phyloP scores from a whole-genome alignment of 2,329 filamentous ascomycete species.

The Ceratocystis colombiana region DNA sequence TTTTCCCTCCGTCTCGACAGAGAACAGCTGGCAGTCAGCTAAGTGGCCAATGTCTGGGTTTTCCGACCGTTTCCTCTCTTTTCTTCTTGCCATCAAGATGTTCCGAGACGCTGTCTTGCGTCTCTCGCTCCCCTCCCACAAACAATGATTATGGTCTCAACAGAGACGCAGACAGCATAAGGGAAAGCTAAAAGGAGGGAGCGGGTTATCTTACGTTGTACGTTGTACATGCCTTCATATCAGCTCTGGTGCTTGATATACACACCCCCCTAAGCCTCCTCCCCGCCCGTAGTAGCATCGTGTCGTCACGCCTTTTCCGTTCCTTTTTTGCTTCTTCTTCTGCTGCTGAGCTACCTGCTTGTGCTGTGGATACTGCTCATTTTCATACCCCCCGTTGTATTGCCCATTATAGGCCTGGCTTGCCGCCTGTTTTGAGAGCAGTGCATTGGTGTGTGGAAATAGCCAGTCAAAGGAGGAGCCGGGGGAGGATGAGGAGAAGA shows the following conservation, averaged over 20 bases:
- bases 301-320: too few relatives aligned
- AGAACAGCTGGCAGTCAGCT: background rate
- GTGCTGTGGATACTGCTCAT: too few relatives aligned
- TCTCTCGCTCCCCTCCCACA: background rate
- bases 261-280: too few relatives aligned
- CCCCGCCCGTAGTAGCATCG: too few relatives aligned
- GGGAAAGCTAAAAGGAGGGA: background rate
- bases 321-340: background rate
- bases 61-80: background rate
- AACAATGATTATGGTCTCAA: background rate
- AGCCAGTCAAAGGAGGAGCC: background rate
- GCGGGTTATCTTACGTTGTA: background rate
- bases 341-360: background rate
- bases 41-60: too few relatives aligned
- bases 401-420: constrained; percentile 8
- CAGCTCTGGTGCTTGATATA: too few relatives aligned
- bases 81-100: background rate
- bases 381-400: background rate
- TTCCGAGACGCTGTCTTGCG: constrained; percentile 2
- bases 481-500: background rate
- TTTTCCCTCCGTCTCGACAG: background rate
- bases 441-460: background rate
- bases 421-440: background rate
- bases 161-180: background rate
- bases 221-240: too few relatives aligned